These are phyloP conservation scores for Pleodorina starrii DNA, from an alignment of 139 green algal genomes.

Conservation along the genomic window DNA sequence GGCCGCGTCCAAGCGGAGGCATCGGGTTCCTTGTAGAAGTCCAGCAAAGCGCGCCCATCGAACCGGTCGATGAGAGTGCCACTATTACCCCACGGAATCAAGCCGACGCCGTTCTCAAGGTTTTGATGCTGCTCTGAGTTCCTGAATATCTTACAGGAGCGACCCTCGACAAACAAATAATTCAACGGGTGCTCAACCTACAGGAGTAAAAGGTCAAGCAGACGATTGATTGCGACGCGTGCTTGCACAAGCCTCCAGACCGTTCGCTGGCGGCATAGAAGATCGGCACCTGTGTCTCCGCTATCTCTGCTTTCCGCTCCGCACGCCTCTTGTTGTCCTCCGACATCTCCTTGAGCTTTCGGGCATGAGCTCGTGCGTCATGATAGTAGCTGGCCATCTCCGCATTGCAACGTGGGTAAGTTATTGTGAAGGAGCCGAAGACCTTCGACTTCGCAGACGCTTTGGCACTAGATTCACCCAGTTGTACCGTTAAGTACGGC, in stretches of 20 bases:
- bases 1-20: background rate
- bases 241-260: too few species aligned
- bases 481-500: too few species aligned
- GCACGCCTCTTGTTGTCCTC: slow-evolving; percentile 72
- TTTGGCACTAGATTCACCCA: too few species aligned
- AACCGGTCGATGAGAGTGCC: slow-evolving; percentile 85
- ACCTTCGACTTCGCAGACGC: too few species aligned
- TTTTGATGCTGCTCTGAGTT: slow-evolving; percentile 68
- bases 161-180: slow-evolving; percentile 75
- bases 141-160: slow-evolving; percentile 60
- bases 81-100: slow-evolving; percentile 78
- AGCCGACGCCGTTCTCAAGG: slow-evolving; percentile 67
- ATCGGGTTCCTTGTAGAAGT: slow-evolving; percentile 80
- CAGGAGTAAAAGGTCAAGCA: background rate
- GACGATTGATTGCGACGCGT: too few species aligned
- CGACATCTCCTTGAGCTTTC: slow-evolving; percentile 62
- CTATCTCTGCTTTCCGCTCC: slow-evolving; percentile 63
- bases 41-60: slow-evolving; percentile 81
- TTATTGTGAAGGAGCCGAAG: too few species aligned
- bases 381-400: slow-evolving; percentile 72
- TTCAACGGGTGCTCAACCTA: slow-evolving; percentile 77
- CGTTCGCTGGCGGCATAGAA: too few species aligned
- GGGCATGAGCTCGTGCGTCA: slow-evolving; percentile 64
- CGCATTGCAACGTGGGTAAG: background rate
- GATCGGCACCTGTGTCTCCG: slow-evolving; percentile 34